phyloP scores from a whole-genome alignment of 2,329 filamentous ascomycete species.

The Hypoxylon sp. region DNA sequence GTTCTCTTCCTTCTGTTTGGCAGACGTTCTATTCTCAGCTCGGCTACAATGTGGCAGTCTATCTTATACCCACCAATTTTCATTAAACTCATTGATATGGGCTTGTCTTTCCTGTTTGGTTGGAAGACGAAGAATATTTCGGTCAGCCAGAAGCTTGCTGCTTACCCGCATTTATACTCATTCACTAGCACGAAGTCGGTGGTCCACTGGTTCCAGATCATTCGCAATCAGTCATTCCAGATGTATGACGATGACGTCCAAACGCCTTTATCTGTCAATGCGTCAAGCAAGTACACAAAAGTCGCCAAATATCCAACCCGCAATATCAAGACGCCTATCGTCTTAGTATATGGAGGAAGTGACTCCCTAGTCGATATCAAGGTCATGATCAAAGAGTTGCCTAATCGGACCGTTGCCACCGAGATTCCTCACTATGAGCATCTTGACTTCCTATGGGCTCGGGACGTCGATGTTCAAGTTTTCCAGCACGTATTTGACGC shows the following conservation, averaged over 20 bases:
- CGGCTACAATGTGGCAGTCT: conserved; percentile 96
- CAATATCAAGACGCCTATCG: conserved; percentile 96
- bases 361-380: conserved; percentile 96
- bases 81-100: conserved; percentile 86
- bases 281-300: conserved; percentile 89
- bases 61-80: conserved; percentile 96
- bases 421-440: conserved; percentile 96
- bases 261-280: conserved; percentile 78
- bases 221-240: conserved; percentile 94
- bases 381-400: conserved; percentile 91
- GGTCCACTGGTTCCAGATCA: conserved; percentile 99
- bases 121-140: conserved; percentile 91
- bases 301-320: conserved; percentile 96
- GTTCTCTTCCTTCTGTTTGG: conserved; percentile 95
- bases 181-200: conserved; percentile 97
- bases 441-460: conserved; percentile 95
- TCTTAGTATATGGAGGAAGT: conserved; percentile 92
- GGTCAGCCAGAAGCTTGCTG: conserved; percentile 89
- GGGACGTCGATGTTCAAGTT: conserved; percentile 85
- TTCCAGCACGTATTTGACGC: conserved; percentile 95
- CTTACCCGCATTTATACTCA: conserved; percentile 95
- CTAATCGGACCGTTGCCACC: conserved; percentile 85
- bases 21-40: conserved; percentile 89
- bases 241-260: conserved; percentile 98
- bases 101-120: conserved; percentile 86